phyloP scores from a whole-genome alignment of 495 filamentous ascomycete species.

The Penicillium waksmanii region DNA sequence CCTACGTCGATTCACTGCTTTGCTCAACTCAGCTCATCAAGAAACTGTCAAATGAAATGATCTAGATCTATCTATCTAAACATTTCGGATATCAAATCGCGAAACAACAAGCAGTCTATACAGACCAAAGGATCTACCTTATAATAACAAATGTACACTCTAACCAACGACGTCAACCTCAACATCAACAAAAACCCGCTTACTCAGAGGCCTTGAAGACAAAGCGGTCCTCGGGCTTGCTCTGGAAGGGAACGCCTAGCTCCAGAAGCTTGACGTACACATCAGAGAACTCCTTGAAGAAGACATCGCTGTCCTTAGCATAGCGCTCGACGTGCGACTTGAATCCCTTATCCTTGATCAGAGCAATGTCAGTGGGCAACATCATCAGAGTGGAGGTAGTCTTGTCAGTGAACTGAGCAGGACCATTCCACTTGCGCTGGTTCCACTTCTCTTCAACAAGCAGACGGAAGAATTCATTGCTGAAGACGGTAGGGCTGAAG shows the following conservation, averaged over 20 bases:
- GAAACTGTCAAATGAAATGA: constrained; percentile 13
- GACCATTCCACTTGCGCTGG: constrained; percentile 92
- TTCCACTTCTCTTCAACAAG: constrained; percentile 91
- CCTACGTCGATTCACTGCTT: background rate
- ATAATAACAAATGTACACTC: background rate
- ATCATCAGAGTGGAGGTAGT: constrained; percentile 91
- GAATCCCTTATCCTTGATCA: constrained; percentile 90
- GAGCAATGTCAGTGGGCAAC: constrained; percentile 88
- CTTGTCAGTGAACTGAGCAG: constrained; percentile 82
- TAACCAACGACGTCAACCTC: constrained; percentile 5
- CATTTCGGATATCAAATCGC: constrained; percentile 41
- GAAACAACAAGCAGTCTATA: constrained; percentile 13
- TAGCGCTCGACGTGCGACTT: constrained; percentile 84
- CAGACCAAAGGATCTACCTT: constrained; percentile 8
- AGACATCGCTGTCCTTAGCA: constrained; percentile 85
- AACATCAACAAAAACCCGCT: constrained; percentile 5
- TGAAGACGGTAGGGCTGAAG: constrained; percentile 91
- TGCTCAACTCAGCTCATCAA: no score
- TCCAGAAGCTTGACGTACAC: constrained; percentile 85
- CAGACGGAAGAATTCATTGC: constrained; percentile 91
- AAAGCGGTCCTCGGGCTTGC: constrained; percentile 65
- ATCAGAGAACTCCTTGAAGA: constrained; percentile 90
- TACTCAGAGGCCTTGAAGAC: constrained; percentile 73
- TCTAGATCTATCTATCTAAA: constrained; percentile 20
- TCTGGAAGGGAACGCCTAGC: constrained; percentile 88